phyloP scores from a whole-genome alignment of 257 asterid genomes.

The Primulina huaijiensis region DNA sequence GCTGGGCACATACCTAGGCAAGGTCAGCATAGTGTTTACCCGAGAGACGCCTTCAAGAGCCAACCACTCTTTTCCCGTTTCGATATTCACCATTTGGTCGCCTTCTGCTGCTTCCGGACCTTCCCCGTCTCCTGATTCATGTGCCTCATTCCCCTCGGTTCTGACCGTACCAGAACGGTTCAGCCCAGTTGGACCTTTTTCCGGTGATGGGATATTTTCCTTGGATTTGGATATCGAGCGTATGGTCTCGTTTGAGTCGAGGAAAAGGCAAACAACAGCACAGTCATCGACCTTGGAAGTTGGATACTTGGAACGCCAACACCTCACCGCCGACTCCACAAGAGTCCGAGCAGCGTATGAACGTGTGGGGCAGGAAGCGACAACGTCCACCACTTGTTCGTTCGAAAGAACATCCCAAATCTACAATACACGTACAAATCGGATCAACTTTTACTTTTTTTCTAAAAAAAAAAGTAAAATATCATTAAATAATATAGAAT shows the following conservation, averaged over 20 bases:
- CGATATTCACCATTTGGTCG: slow-evolving; percentile 26
- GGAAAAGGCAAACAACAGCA: slow-evolving; percentile 83
- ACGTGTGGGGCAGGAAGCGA: slow-evolving; percentile 49
- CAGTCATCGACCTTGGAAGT: slow-evolving; percentile 82
- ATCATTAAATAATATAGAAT: no score
- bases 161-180: slow-evolving; percentile 34
- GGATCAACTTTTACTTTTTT: background rate
- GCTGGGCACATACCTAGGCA: slow-evolving; percentile 68
- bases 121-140: slow-evolving; percentile 27
- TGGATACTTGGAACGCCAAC: slow-evolving; percentile 73
- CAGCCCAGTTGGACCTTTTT: slow-evolving; percentile 26
- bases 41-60: slow-evolving; percentile 80
- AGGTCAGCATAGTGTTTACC: slow-evolving; percentile 57
- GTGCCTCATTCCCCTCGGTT: slow-evolving; percentile 15
- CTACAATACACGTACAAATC: slow-evolving; percentile 29
- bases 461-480: no score
- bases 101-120: slow-evolving; percentile 38
- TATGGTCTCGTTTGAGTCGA: slow-evolving; percentile 42
- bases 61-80: slow-evolving; percentile 57
- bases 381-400: slow-evolving; percentile 70
- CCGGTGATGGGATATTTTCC: slow-evolving; percentile 32
- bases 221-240: slow-evolving; percentile 34
- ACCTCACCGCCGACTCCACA: slow-evolving; percentile 66
- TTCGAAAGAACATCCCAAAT: slow-evolving; percentile 91
- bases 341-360: slow-evolving; percentile 56